Evolutionary conservation across 768 basidiomycete species (phyloP).

Genomic region (Boletus pseudopeckii): DNA sequence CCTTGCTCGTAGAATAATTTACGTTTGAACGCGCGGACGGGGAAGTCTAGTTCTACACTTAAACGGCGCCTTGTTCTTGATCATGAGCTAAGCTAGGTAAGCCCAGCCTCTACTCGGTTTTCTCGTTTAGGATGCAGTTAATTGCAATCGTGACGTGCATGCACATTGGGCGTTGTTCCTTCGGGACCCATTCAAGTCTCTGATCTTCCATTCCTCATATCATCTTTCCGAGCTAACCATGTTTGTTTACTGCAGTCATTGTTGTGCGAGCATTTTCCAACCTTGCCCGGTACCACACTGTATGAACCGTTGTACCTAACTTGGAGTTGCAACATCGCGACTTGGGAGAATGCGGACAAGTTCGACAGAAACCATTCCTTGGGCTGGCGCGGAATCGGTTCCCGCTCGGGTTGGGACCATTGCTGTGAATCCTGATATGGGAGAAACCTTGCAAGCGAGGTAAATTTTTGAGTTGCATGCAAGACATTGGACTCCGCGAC

Average conservation of each 20-base stretch:
- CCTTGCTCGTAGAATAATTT: neutral
- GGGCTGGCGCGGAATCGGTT: neutral
- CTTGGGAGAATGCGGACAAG: neutral
- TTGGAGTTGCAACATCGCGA: slow-evolving; percentile 5
- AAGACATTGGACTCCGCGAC: neutral
- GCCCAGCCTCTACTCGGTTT: neutral
- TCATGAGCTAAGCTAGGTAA: slow-evolving; percentile 9
- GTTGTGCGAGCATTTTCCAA: neutral
- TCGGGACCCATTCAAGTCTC: slow-evolving; percentile 83
- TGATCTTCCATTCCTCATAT: slow-evolving; percentile 37
- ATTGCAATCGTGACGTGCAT: slow-evolving; percentile 56
- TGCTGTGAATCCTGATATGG: neutral
- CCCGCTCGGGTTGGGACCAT: neutral
- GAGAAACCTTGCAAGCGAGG: neutral
- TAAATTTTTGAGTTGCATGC: neutral
- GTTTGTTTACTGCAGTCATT: neutral
- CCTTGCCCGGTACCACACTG: neutral
- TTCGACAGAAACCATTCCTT: neutral
- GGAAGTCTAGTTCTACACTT: no score
- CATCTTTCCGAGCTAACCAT: slow-evolving; percentile 13
- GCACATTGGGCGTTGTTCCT: slow-evolving; percentile 61
- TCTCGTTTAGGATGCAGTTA: slow-evolving; percentile 41
- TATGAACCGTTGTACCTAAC: slow-evolving; percentile 17
- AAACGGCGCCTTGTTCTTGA: no score
- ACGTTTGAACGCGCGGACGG: neutral